Evolutionary conservation across 129 eudicot genomes (phyloP).

Genomic region (Flaveria robusta): DNA sequence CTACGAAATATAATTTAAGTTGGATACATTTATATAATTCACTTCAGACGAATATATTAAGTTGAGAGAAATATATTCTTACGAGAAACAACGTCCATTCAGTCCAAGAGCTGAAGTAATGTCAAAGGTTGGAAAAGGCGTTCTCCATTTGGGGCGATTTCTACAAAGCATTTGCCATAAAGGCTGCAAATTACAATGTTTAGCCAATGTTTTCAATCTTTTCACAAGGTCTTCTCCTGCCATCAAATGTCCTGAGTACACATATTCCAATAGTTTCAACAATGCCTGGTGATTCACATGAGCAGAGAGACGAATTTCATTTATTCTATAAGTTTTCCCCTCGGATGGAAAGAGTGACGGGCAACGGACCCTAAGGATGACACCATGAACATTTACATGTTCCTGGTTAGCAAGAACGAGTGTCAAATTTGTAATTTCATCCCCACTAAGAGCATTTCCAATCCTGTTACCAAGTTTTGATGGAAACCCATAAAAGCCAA

Average conservation of each 20-base stretch:
- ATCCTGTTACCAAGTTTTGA: conserved; percentile 59
- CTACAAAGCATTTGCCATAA: conserved; percentile 54
- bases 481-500: conserved; percentile 75
- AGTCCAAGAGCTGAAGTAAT: conserved; percentile 70
- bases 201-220: conserved; percentile 66
- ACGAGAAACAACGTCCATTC: conserved; percentile 63
- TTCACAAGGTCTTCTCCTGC: conserved; percentile 58
- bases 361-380: conserved; percentile 67
- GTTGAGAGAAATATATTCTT: conserved; percentile 31
- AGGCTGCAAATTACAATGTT: conserved; percentile 66
- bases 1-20: conserved; percentile 40
- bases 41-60: neutral
- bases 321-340: conserved; percentile 30
- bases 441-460: conserved; percentile 45
- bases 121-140: conserved; percentile 59
- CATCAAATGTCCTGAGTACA: conserved; percentile 67
- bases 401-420: conserved; percentile 56
- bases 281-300: conserved; percentile 65
- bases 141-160: conserved; percentile 72
- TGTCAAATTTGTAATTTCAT: conserved; percentile 57
- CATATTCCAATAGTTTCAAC: conserved; percentile 65
- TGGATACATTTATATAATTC: neutral
- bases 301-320: conserved; percentile 61
- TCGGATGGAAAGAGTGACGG: conserved; percentile 58
- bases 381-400: conserved; percentile 57